Percentiles rank a stretch among this genome's conserved stretches.
These are phyloP conservation scores for Alternaria novae-zelandiae DNA, from an alignment of 2,329 filamentous ascomycete genomes.

Conservation along the genomic window DNA sequence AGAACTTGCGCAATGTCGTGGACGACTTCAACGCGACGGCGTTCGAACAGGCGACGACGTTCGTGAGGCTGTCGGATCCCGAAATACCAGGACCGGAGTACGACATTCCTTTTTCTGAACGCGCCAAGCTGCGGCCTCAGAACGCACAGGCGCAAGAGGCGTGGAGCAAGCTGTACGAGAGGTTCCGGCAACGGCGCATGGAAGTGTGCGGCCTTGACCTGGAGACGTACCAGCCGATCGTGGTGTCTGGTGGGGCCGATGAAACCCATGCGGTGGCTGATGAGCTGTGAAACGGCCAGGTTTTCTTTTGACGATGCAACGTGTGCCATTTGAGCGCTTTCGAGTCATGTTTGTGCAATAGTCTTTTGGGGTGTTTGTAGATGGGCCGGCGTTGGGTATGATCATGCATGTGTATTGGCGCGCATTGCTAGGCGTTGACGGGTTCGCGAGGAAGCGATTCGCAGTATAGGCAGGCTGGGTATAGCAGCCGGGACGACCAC, in stretches of 20 bases:
- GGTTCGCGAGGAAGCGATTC: slow-evolving; percentile 11
- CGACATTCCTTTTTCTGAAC: slow-evolving; percentile 54
- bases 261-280: slow-evolving; percentile 2
- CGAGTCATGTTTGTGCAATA: background rate
- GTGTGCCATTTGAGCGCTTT: background rate
- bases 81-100: slow-evolving; percentile 59
- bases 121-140: slow-evolving; percentile 51
- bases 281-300: slow-evolving; percentile 16
- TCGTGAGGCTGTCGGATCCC: slow-evolving; percentile 55
- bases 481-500: background rate
- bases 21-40: slow-evolving; percentile 54
- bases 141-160: slow-evolving; percentile 55
- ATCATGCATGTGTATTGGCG: slow-evolving; percentile 1
- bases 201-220: slow-evolving; percentile 61
- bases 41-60: slow-evolving; percentile 53
- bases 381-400: background rate
- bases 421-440: background rate
- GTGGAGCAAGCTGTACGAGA: slow-evolving; percentile 59
- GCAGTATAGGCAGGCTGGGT: slow-evolving; percentile 9
- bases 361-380: background rate
- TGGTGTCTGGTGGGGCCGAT: slow-evolving; percentile 18
- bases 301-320: slow-evolving; percentile 3
- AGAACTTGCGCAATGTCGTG: slow-evolving; percentile 32
- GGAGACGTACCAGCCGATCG: slow-evolving; percentile 49
- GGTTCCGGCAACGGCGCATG: slow-evolving; percentile 58